phyloP scores from a whole-genome alignment of 2,329 filamentous ascomycete species.

The Zymoseptoria pseudotritici region DNA sequence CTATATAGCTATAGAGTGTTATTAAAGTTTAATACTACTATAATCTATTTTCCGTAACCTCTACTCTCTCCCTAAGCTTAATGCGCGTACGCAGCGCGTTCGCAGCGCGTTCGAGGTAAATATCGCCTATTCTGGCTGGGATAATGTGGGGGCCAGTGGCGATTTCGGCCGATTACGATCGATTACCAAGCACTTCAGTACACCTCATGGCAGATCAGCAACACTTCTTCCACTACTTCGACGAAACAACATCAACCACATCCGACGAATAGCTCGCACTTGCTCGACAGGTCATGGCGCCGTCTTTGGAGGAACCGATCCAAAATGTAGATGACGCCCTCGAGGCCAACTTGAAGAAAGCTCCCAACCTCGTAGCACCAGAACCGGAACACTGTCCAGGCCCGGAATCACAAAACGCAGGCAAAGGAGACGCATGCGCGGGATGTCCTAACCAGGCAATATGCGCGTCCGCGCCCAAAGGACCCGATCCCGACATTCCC shows the following conservation, averaged over 20 bases:
- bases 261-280: background rate
- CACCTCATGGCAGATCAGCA: background rate
- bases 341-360: slow-evolving; percentile 65
- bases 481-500: slow-evolving; percentile 88
- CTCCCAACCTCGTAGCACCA: slow-evolving; percentile 72
- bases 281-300: slow-evolving; percentile 56
- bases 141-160: background rate
- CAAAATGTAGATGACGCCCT: slow-evolving; percentile 51
- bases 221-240: background rate
- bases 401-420: slow-evolving; percentile 65
- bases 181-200: background rate
- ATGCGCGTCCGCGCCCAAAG: slow-evolving; percentile 89
- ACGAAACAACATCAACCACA: background rate
- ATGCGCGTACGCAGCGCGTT: too few relatives aligned
- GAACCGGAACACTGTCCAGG: slow-evolving; percentile 95
- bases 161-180: background rate
- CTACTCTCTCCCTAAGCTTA: too few relatives aligned
- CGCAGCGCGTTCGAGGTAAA: too few relatives aligned
- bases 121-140: too few relatives aligned
- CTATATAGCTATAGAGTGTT: too few relatives aligned
- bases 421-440: slow-evolving; percentile 71
- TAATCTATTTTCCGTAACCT: too few relatives aligned
- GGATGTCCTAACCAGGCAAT: slow-evolving; percentile 95
- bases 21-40: too few relatives aligned
- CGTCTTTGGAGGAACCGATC: slow-evolving; percentile 65